Evolutionary conservation across 1,284 basidiomycete species (phyloP).

Genomic region (Leucoagaricus sp.): DNA sequence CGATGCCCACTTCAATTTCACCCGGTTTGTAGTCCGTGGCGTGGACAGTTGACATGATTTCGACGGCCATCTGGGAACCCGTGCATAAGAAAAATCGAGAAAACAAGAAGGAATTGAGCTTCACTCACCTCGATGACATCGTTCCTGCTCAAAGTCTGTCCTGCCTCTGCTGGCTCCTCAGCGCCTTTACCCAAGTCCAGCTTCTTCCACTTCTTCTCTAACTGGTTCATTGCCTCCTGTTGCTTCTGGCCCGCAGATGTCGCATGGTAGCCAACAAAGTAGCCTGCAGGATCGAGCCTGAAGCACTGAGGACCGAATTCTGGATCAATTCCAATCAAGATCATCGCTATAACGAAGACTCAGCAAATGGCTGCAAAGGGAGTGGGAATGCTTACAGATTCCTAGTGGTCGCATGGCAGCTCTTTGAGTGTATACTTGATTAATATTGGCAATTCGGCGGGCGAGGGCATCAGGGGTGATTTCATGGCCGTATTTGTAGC

Average conservation of each 20-base stretch:
- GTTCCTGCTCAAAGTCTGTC: slow-evolving; percentile 61
- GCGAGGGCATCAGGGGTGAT: slow-evolving; percentile 96
- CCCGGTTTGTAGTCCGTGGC: slow-evolving; percentile 94
- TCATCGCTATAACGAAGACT: slow-evolving; percentile 75
- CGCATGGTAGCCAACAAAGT: slow-evolving; percentile 98
- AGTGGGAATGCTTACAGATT: slow-evolving; percentile 65
- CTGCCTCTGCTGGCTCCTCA: slow-evolving; percentile 73
- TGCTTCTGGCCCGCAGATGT: slow-evolving; percentile 97
- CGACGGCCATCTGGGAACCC: slow-evolving; percentile 81
- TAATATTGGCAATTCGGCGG: slow-evolving; percentile 95
- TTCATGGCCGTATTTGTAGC: slow-evolving; percentile 98
- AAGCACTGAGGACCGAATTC: slow-evolving; percentile 94
- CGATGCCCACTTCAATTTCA: slow-evolving; percentile 87
- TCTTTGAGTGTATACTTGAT: slow-evolving; percentile 98
- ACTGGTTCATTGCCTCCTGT: slow-evolving; percentile 97
- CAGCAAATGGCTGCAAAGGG: slow-evolving; percentile 6
- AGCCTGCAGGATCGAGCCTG: slow-evolving; percentile 98
- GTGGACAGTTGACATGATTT: slow-evolving; percentile 90
- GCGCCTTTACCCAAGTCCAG: slow-evolving; percentile 74
- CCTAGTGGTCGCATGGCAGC: slow-evolving; percentile 98
- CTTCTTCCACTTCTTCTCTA: slow-evolving; percentile 99
- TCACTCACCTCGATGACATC: slow-evolving; percentile 81
- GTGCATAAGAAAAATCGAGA: background rate
- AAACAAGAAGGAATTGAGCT: slow-evolving; percentile 37
- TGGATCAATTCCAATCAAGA: slow-evolving; percentile 91